Percentiles rank a stretch among this genome's conserved stretches.
Evolutionary conservation across 257 asterid species (phyloP).

Genomic region (Misopates orontium): DNA sequence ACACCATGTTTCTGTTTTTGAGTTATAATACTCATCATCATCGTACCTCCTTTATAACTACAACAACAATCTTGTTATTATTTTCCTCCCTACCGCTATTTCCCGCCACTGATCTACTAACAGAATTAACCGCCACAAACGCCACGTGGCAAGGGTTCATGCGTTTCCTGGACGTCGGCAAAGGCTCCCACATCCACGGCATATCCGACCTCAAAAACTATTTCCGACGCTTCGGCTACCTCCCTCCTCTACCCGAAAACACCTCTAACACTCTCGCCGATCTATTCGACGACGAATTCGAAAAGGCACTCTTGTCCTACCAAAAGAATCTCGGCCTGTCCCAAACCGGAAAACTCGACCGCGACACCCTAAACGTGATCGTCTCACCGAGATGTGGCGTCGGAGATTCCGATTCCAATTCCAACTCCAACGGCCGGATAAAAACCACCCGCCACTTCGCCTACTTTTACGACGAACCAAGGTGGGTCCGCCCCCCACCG

Average conservation of each 20-base stretch:
- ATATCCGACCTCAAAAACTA: conserved; percentile 78
- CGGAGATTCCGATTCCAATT: conserved; percentile 32
- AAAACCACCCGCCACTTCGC: conserved; percentile 48
- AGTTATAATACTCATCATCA: conserved; percentile 32
- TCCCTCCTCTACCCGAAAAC: conserved; percentile 29
- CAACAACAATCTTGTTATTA: not conserved
- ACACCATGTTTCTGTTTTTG: conserved; percentile 58
- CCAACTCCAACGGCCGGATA: not conserved
- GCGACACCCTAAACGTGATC: conserved; percentile 48
- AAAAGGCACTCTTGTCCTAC: conserved; percentile 49
- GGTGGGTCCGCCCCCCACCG: conserved; percentile 57
- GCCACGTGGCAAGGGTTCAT: conserved; percentile 61
- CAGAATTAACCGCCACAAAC: conserved; percentile 37
- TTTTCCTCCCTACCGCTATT: conserved; percentile 34
- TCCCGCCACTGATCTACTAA: conserved; percentile 47
- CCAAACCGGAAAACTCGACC: conserved; percentile 59
- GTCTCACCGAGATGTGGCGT: conserved; percentile 80
- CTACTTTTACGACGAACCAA: conserved; percentile 57
- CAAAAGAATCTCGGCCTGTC: conserved; percentile 58
- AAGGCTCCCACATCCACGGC: conserved; percentile 61
- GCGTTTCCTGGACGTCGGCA: conserved; percentile 61
- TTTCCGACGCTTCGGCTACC: conserved; percentile 80
- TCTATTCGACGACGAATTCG: conserved; percentile 60
- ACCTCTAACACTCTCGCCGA: conserved; percentile 41
- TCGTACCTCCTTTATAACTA: conserved; percentile 5